Evolutionary conservation across 371 early-diverging fungal genomes (phyloP), one percentile per base, ranked within the genome.

Genomic region (Coemansia sp.): DNA sequence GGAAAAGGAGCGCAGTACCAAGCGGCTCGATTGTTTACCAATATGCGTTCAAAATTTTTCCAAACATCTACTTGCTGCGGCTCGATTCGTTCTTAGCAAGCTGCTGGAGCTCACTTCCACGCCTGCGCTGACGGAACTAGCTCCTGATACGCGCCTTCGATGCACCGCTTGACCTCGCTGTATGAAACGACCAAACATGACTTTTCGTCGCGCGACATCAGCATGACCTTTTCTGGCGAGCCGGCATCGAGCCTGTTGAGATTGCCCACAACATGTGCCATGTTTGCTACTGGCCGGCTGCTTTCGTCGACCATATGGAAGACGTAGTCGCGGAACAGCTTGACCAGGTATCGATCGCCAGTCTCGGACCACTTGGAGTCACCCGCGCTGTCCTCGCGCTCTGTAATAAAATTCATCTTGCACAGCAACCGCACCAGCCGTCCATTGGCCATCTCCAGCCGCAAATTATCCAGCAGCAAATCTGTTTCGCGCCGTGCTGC

Each of bases 181-280:
- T 96, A 98, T 56, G 88, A 89, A 33, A 96, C 94, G 62, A 98
- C 91, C 44, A 98, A 82, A 62, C 94, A 93, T n/a, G 94, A 91
- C 74, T 93, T 90, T 64, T 96, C 94, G 69, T 98, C 98, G 65
- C 94, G 86, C 51, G 94, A 94, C 84, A 89, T 91, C 9, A 98
- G 87, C 84, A 94, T 87, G 56, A 98, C 86, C 70, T 89, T 92
- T 82, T 98, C 97, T 39, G 89, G 88, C 3, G 90, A 88, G n/a
- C 96, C 96, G 1, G 89, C 90, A 82, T 98, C 97, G 82, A 98
- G 80, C 96, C 95, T 97, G 82, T 97, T 98, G 55, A 98, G 84
- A 79, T 93, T 93, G n/a, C 90, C 85, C 42, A 97, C 55, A 6
- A 96, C 93, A 84, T 98, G 98, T 0, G 89, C 90, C 82, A 97